A percentile compares a stretch with the other conserved stretches of the same genome.
Conservation (phyloP, 805 yeast species). For the Lipomyces starkeyi region DNA sequence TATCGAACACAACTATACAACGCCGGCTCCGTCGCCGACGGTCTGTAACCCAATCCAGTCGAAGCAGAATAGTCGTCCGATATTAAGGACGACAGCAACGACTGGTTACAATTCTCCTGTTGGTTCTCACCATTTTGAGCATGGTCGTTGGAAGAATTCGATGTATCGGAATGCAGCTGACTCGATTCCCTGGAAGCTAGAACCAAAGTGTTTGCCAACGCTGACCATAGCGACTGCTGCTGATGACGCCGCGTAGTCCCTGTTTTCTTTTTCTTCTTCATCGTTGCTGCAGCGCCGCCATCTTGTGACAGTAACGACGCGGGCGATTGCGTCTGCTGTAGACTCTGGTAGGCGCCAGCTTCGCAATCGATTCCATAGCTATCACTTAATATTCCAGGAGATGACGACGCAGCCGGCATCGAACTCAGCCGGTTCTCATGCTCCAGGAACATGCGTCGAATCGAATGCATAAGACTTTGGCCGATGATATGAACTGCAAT, state of each 20-base stretch:
- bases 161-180: conserved; percentile 16
- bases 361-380: conserved; percentile 34
- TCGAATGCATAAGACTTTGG: conserved; percentile 42
- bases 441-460: conserved; percentile 43
- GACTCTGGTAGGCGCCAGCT: conserved; percentile 17
- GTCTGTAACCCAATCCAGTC: conserved; percentile 20
- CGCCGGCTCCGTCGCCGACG: conserved; percentile 32
- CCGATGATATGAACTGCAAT: conserved; percentile 47
- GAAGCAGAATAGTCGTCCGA: conserved; percentile 28
- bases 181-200: conserved; percentile 46
- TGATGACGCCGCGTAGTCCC: conserved; percentile 33
- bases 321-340: background rate
- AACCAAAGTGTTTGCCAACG: conserved; percentile 45
- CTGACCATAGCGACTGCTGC: conserved; percentile 48
- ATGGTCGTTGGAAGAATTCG: background rate
- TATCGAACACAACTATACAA: conserved; percentile 42
- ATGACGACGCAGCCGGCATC: conserved; percentile 34
- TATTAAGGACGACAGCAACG: conserved; percentile 28
- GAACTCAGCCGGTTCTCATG: conserved; percentile 27
- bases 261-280: conserved; percentile 43
- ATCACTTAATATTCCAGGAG: conserved; percentile 33
- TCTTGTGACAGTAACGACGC: background rate
- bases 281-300: conserved; percentile 26
- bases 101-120: conserved; percentile 13
- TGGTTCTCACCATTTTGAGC: conserved; percentile 6